Evolutionary conservation across 352 stramenopile species (phyloP), one percentile per base, ranked within the genome.

Genomic region (Globisporangium echinulatum): DNA sequence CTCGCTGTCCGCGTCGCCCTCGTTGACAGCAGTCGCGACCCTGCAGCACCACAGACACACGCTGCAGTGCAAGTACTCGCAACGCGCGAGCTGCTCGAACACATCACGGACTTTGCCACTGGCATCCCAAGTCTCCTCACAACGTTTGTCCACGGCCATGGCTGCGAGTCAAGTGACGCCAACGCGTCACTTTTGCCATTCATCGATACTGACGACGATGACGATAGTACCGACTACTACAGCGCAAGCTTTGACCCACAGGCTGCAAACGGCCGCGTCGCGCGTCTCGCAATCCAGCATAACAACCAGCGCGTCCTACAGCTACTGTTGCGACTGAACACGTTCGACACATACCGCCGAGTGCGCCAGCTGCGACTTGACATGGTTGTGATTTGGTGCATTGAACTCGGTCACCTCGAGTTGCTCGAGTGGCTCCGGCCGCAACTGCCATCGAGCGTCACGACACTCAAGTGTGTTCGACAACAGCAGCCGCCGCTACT

Each of bases 281-380:
- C 25, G 25, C 25, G 25, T 25, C 25, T 25, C 25, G 25, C 25
- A 25, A 25, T 25, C 25, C 25, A 25, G 25, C 25, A 25, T 25
- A 25, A 25, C 25, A 25, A 25, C 25, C 44, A n/a, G 3, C 44
- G 25, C 1, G 33, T 59, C 5, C 15, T 59, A 44, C 36, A n/a
- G 33, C 52, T 59, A 33, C 44, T 59, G 10, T 44, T 59, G 17
- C 54, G 54, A 14, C 33, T 59, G 33, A 43, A 59, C 44, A 14
- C 51, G 54, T 53, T 53, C 15, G 44, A 43, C 17, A n/a, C 37
- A 5, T 59, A 53, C 37, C 48, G 37, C 17, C 37, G 33, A 15
- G 43, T 52, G 44, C 44, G 44, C 44, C 33, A 52, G 17, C 37
- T 59, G 19, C 44, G 54, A 0, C 37, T 59, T 4, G 54, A 59